These are phyloP conservation scores for Verticillium tricorpus DNA, from an alignment of 2,329 filamentous ascomycete genomes.

Conservation along the genomic window DNA sequence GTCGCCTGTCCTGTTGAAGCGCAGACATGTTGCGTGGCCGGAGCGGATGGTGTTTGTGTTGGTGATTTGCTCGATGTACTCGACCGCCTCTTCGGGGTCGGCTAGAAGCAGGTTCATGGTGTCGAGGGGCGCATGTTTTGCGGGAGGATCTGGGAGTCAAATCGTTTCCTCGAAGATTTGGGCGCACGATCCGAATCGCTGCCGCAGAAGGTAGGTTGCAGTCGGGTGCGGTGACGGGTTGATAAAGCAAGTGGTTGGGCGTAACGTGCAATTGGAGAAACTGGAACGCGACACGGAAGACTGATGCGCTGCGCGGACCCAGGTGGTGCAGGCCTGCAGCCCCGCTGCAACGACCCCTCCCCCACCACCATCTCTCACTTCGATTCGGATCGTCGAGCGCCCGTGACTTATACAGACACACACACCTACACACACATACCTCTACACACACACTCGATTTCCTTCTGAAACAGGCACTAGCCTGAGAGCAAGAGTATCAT, in stretches of 20 bases:
- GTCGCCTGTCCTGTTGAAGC: constrained; percentile 93
- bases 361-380: constrained; percentile 8
- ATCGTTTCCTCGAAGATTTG: not conserved
- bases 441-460: not conserved
- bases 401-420: constrained; percentile 1
- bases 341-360: constrained; percentile 10
- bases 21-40: constrained; percentile 61
- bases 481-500: constrained; percentile 23
- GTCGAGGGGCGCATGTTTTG: not conserved
- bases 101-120: constrained; percentile 57
- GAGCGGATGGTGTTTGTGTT: constrained; percentile 82
- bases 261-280: not conserved
- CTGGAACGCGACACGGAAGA: not conserved
- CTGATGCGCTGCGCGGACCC: not conserved
- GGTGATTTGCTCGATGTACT: constrained; percentile 32
- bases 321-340: not conserved
- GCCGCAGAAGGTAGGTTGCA: not conserved
- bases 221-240: not conserved
- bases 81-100: constrained; percentile 36
- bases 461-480: not conserved
- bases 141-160: not conserved
- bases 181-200: not conserved
- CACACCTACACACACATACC: not conserved
- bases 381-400: not conserved
- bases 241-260: not conserved